A percentile compares a stretch with the other conserved stretches of the same genome.
phyloP scores from a whole-genome alignment of 805 yeast genomes.

The Candida oleophila region DNA sequence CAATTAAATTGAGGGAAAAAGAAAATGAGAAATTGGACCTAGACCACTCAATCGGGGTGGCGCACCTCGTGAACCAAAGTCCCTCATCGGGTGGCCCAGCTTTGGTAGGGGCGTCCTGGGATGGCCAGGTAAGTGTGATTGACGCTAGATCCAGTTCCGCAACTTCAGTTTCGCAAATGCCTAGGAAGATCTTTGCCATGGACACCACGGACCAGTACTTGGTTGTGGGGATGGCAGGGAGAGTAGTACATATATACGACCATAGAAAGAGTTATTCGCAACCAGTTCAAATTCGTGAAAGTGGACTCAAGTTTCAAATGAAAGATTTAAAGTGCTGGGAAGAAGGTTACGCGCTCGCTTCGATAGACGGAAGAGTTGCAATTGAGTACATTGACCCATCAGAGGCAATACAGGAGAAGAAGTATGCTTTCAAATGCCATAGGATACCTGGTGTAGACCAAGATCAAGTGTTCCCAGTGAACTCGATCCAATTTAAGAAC shows the following conservation, averaged over 20 bases:
- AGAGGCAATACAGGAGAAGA: slow-evolving; percentile 39
- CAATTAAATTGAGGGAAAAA: not conserved
- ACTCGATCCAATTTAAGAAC: slow-evolving; percentile 31
- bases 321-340: slow-evolving; percentile 51
- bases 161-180: slow-evolving; percentile 10
- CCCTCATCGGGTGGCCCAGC: slow-evolving; percentile 21
- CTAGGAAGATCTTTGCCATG: slow-evolving; percentile 60
- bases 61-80: slow-evolving; percentile 20
- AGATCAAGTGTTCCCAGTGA: slow-evolving; percentile 55
- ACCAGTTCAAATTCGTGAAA: slow-evolving; percentile 54
- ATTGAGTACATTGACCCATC: slow-evolving; percentile 63
- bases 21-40: not conserved
- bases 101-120: slow-evolving; percentile 63
- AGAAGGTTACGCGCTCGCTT: slow-evolving; percentile 62
- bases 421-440: slow-evolving; percentile 84
- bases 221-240: slow-evolving; percentile 54
- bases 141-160: slow-evolving; percentile 34
- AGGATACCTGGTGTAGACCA: slow-evolving; percentile 38
- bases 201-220: slow-evolving; percentile 46
- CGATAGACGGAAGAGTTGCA: slow-evolving; percentile 82
- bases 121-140: slow-evolving; percentile 46
- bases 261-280: slow-evolving; percentile 35
- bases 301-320: slow-evolving; percentile 68
- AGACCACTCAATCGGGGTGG: slow-evolving; percentile 30
- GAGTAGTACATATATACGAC: slow-evolving; percentile 59